Evolutionary conservation across 345 rosid species (phyloP).

Genomic region (Acer saccharum): DNA sequence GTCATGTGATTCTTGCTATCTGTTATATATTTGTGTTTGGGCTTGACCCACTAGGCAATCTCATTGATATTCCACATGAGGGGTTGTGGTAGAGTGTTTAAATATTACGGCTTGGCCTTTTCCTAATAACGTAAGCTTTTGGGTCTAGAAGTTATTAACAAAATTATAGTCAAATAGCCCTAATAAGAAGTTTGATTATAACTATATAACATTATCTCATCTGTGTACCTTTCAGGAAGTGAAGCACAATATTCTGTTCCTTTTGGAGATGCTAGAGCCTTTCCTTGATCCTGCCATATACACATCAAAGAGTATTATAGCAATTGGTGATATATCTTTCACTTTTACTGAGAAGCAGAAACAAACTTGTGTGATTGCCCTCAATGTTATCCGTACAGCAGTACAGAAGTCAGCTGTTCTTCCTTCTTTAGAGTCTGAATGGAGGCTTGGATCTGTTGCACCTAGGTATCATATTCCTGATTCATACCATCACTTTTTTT

Average conservation of each 20-base stretch:
- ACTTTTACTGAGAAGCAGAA: conserved; percentile 58
- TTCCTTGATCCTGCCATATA: conserved; percentile 71
- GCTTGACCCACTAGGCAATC: too few species aligned
- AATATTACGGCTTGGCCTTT: not conserved
- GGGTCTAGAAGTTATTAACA: not conserved
- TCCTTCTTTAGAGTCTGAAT: conserved; percentile 77
- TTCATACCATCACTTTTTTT: conserved; percentile 13
- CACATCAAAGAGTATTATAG: conserved; percentile 51
- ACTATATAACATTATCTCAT: not conserved
- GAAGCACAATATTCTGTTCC: conserved; percentile 79
- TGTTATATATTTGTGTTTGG: too few species aligned
- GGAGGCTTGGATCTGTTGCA: conserved; percentile 79
- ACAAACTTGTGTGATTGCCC: conserved; percentile 54
- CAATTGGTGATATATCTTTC: conserved; percentile 59
- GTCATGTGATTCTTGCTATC: too few species aligned
- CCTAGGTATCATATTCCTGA: conserved; percentile 57
- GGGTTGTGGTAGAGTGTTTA: not conserved
- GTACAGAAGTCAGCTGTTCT: conserved; percentile 72
- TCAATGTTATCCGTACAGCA: conserved; percentile 70
- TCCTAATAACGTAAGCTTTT: not conserved
- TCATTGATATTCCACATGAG: not conserved
- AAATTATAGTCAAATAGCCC: not conserved
- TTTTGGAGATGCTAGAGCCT: conserved; percentile 84
- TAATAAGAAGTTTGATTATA: not conserved
- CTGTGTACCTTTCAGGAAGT: conserved; percentile 56